These are phyloP conservation scores for Podosphaera aphanis DNA, from an alignment of 2,329 filamentous ascomycete species.

Conservation along the genomic window DNA sequence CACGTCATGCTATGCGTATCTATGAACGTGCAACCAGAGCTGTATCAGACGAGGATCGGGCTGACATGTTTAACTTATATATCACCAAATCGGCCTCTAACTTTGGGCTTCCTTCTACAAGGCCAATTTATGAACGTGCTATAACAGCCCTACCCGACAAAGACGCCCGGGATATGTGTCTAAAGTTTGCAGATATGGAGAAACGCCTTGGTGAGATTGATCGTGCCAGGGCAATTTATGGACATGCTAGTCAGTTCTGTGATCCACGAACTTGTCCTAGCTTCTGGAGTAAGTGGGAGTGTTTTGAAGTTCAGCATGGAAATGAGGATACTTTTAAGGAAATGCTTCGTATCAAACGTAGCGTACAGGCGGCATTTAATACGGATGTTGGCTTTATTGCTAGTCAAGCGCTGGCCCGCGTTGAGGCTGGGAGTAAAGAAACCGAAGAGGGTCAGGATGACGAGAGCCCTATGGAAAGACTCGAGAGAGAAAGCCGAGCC, in stretches of 20 bases:
- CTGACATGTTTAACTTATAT: constrained; percentile 98
- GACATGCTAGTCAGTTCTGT: constrained; percentile 90
- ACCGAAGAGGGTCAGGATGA: constrained; percentile 21
- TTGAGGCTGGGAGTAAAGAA: constrained; percentile 29
- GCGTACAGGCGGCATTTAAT: constrained; percentile 93
- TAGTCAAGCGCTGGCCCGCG: constrained; percentile 71
- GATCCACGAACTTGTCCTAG: constrained; percentile 72
- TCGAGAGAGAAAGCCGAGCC: constrained; percentile 72
- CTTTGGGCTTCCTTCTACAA: constrained; percentile 83
- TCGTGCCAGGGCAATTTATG: constrained; percentile 81
- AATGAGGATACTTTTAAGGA: constrained; percentile 99
- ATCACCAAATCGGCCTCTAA: constrained; percentile 97
- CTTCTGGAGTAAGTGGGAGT: constrained; percentile 95
- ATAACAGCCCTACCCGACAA: constrained; percentile 80
- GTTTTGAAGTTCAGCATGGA: constrained; percentile 89
- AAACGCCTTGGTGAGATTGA: constrained; percentile 80
- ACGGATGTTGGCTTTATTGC: constrained; percentile 98
- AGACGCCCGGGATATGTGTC: constrained; percentile 91
- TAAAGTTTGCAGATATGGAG: constrained; percentile 97
- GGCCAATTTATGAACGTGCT: constrained; percentile 87
- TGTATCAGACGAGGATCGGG: constrained; percentile 79
- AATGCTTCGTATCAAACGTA: constrained; percentile 93
- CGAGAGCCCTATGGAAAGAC: constrained; percentile 49
- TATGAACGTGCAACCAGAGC: constrained; percentile 92
- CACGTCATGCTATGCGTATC: constrained; percentile 93